Evolutionary conservation across 768 basidiomycete genomes (phyloP), one percentile per base, ranked within the genome.

Genomic region (Auricularia sp.): DNA sequence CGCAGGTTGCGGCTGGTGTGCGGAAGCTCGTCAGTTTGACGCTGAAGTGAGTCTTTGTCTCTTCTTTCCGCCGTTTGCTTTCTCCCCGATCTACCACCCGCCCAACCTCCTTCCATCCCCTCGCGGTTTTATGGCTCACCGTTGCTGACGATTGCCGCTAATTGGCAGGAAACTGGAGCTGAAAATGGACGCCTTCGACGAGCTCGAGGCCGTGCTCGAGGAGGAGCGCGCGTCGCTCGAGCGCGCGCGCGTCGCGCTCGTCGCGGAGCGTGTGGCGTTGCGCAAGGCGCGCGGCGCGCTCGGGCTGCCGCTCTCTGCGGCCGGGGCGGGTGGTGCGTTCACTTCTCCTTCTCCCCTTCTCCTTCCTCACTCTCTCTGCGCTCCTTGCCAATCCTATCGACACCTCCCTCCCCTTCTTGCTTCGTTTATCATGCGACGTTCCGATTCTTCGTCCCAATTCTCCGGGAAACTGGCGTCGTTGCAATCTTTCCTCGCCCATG

Each of bases 101-200:
- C 43, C 43, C 43, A 44, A 11, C 43, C 43, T 18, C 18, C 43
- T 10, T 44, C 18, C 43, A 44, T 1, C 43, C 18, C 18, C 11
- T 44, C 43, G 18, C 18, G 11, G 43, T 44, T 44, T 18, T 44
- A 44, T 18, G 11, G 43, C 43, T 18, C 11, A 10, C 18, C 43
- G 43, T 44, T 82, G 65, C 80, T 83, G 70, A 91, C 82, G 60
- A 77, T 34, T 39, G 39, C 8, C 29, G 39, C 39, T 7, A 7
- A 8, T 12, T 7, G 12, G 5, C 39, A 74, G 72, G 36, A 99
- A 99, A 75, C 85, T 98, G 43, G 95, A 98, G 71, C 79, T 96
- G 63, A 98, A 99, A 81, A 91, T 94, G 86, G 77, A 84, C 1
- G 91, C 95, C 73, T 98, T 98, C 71, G 97, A 98, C 73, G 88